Base-by-base conservation (phyloP, 805 yeast species). In the Wickerhamomyces subpelliculosus region DNA sequence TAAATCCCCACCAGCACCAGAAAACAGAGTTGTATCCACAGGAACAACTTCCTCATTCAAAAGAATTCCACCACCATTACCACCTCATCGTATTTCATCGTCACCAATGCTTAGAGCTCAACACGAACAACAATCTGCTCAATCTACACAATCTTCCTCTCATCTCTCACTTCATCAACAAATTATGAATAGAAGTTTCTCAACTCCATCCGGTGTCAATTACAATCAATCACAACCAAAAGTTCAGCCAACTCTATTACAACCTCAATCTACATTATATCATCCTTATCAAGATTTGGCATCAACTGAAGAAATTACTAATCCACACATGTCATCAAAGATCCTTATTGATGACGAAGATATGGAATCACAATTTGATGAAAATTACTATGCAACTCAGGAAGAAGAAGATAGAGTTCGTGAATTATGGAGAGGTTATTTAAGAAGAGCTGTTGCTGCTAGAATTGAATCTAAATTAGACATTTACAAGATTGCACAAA, bases 401-500 rank as follows among this genome's bases (percentile, higher is more conserved):
- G 22, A 21, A 3, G 20, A 30, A 21, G 19, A 30, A 5, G 27
- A 36, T n/a, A 14, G 9, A 5, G 14, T 37, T 8, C 20, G 32
- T 11, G 19, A 32, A 12, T 7, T 16, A 17, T 9, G 25, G 17
- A 25, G 34, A 7, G 26, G 46, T 33, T 54, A 46, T 21, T 38
- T 51, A 14, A 41, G 48, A 27, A 39, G 41, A 9, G 40, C 48
- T 5, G 45, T 54, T 22, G 46, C 54, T 6, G 34, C 41, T 16
- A 40, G 58, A 42, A 54, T 54, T 18, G 42, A 49, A 32, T 43
- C 47, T 35, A 54, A 54, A 27, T n/a, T 52, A 20, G 48, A 45
- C 12, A 23, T 44, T 17, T 27, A 42, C 30, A 38, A 34, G 18
- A 28, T 47, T 13, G 36, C 49, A 10, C 45, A 38, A 26, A 43